Conservation (phyloP, 345 rosid species). For the Cardamine occulta region DNA sequence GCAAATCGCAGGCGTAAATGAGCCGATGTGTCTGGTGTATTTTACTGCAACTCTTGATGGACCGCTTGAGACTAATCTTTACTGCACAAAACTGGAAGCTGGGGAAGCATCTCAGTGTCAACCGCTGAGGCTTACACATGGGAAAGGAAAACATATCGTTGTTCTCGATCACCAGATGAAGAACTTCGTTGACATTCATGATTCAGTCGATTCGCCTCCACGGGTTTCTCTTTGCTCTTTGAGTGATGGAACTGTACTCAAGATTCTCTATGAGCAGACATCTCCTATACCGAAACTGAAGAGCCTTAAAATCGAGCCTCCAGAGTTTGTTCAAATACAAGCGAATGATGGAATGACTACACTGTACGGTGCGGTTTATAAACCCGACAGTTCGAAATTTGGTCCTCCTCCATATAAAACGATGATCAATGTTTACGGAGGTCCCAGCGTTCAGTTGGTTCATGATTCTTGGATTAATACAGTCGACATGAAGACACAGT, state of each 20-base stretch:
- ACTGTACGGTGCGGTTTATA: slow-evolving; percentile 80
- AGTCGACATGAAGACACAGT: slow-evolving; percentile 96
- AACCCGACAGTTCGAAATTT: slow-evolving; percentile 67
- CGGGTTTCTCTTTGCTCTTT: slow-evolving; percentile 68
- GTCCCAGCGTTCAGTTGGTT: slow-evolving; percentile 81
- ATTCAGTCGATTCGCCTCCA: slow-evolving; percentile 80
- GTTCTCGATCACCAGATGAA: slow-evolving; percentile 85
- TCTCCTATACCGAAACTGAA: slow-evolving; percentile 54
- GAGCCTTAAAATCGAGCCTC: slow-evolving; percentile 72
- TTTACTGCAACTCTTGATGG: slow-evolving; percentile 89
- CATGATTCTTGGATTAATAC: slow-evolving; percentile 78
- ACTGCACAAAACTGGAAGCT: slow-evolving; percentile 56
- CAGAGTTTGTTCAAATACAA: slow-evolving; percentile 70
- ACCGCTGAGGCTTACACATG: slow-evolving; percentile 73
- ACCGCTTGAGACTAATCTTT: slow-evolving; percentile 76
- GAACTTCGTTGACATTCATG: slow-evolving; percentile 85
- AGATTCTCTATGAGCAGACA: slow-evolving; percentile 73
- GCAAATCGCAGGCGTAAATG: slow-evolving; percentile 84
- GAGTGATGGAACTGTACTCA: slow-evolving; percentile 60
- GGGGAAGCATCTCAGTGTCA: slow-evolving; percentile 47
- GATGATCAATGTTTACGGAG: slow-evolving; percentile 83
- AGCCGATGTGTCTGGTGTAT: slow-evolving; percentile 63
- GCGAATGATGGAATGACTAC: slow-evolving; percentile 64
- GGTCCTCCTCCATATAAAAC: slow-evolving; percentile 98
- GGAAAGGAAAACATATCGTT: slow-evolving; percentile 81